Evolutionary conservation across 768 basidiomycete genomes (phyloP).

Genomic region (Macrocybe gigantea): DNA sequence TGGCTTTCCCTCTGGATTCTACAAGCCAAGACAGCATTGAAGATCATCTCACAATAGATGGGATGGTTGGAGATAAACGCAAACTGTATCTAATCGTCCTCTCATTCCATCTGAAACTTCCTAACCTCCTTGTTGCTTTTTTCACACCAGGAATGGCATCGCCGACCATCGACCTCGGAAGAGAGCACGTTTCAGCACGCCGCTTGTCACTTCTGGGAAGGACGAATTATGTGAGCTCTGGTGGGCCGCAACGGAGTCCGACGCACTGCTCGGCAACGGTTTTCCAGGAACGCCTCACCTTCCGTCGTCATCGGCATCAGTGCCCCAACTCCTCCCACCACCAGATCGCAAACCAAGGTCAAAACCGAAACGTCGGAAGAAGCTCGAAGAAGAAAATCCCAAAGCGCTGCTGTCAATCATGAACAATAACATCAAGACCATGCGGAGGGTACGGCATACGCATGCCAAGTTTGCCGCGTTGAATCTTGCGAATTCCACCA

Average conservation of each 20-base stretch:
- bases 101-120: constrained; percentile 1
- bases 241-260: constrained; percentile 70
- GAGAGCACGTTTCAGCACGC: constrained; percentile 46
- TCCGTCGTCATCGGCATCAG: constrained; percentile 11
- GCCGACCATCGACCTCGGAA: constrained; percentile 51
- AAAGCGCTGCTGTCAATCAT: constrained; percentile 61
- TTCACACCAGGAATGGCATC: constrained; percentile 23
- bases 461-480: constrained; percentile 68
- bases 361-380: constrained; percentile 31
- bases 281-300: constrained; percentile 50
- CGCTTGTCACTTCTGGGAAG: constrained; percentile 31
- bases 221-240: constrained; percentile 53
- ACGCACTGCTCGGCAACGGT: constrained; percentile 56
- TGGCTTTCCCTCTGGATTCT: constrained; percentile 29
- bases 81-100: constrained; percentile 38
- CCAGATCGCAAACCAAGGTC: constrained; percentile 8
- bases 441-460: constrained; percentile 67
- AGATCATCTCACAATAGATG: constrained; percentile 16
- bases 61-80: constrained; percentile 54
- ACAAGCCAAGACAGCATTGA: constrained; percentile 29
- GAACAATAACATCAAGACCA: constrained; percentile 72
- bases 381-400: constrained; percentile 17
- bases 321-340: constrained; percentile 3
- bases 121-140: neutral
- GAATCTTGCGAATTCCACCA: constrained; percentile 21